Evolutionary conservation across 768 basidiomycete species (phyloP), one percentile per base, ranked within the genome.

Genomic region (Butyriboletus loyo): DNA sequence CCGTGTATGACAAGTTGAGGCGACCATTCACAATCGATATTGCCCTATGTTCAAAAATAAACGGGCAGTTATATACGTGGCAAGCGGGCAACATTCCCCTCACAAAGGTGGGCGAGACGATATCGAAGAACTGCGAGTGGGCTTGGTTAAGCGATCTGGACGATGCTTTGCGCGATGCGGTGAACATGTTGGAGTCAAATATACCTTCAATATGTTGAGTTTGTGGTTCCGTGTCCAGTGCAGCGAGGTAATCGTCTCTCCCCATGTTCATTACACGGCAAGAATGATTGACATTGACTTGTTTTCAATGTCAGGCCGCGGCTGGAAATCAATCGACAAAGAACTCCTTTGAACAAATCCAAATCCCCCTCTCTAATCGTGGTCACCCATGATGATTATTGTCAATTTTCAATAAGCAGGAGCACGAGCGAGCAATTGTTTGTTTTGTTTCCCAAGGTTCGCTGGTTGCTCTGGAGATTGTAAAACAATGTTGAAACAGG

Each of bases 111-210:
- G 74, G 72, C 7, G 62, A 71, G 31, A 64, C 64, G 11, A 64
- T 86, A 24, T 75, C 73, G 17, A 72, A 72, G 60, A 78, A 76
- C 43, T 85, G 82, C 83, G 78, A 81, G 51, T 87, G 85, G 85
- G 66, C 62, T 28, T 69, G 67, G 66, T 22, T 65, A 4, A 58
- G 48, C 31, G 55, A 62, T 1, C 45, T 67, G 24, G 67, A 69
- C 2, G 60, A 19, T 19, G 53, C 51, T 19, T 37, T 66, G 38
- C 36, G 46, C 17, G 59, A 69, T 22, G 55, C 67, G 19, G 21
- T 45, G 40, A 49, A 17, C 11, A 53, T 62, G 44, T 25, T 66
- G 52, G 44, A 62, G 25, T 30, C 36, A 19, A 32, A 30, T 15
- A 25, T 14, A 15, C 34, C 25, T 24, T 32, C 34, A 41, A 54